A percentile compares a stretch with the other conserved stretches of the same genome.
These are phyloP conservation scores for Ophiosphaerella korrae DNA, from an alignment of 2,329 filamentous ascomycete genomes.

Conservation along the genomic window DNA sequence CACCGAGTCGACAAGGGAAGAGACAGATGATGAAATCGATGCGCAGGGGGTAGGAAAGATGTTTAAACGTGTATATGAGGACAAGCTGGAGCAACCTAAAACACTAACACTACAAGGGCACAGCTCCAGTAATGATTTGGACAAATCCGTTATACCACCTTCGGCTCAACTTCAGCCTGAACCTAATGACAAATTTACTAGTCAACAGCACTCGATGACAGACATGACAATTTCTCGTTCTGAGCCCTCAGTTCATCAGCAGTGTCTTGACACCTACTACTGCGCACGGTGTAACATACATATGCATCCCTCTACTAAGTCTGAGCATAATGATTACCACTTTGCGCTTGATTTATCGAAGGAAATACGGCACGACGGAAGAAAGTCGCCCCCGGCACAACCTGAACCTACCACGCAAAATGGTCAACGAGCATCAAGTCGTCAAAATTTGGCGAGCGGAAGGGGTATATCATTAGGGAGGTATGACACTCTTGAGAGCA, in stretches of 20 bases:
- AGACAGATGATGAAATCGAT: slow-evolving; percentile 26
- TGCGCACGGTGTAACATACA: slow-evolving; percentile 70
- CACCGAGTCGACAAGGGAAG: slow-evolving; percentile 33
- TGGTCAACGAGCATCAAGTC: slow-evolving; percentile 9
- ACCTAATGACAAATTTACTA: slow-evolving; percentile 5
- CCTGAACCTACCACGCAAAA: neutral
- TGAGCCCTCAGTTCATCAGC: slow-evolving; percentile 21
- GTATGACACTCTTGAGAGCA: slow-evolving; percentile 13
- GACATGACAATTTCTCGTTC: slow-evolving; percentile 1
- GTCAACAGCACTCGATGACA: slow-evolving; percentile 5
- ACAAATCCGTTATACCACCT: slow-evolving; percentile 32
- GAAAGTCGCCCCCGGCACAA: slow-evolving; percentile 9
- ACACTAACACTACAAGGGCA: slow-evolving; percentile 16
- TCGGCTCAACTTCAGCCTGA: slow-evolving; percentile 36
- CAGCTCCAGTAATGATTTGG: slow-evolving; percentile 9
- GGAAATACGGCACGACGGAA: slow-evolving; percentile 50
- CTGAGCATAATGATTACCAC: slow-evolving; percentile 92
- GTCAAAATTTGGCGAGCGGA: slow-evolving; percentile 31
- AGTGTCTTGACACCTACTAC: slow-evolving; percentile 46
- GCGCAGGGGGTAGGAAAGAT: slow-evolving; percentile 24
- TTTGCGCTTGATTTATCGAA: slow-evolving; percentile 85
- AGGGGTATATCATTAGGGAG: slow-evolving; percentile 46
- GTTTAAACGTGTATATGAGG: slow-evolving; percentile 11
- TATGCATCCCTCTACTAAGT: slow-evolving; percentile 64
- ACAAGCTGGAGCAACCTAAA: slow-evolving; percentile 15